These are phyloP conservation scores for Penicillium paxilli DNA, from an alignment of 495 filamentous ascomycete genomes.

Conservation along the genomic window DNA sequence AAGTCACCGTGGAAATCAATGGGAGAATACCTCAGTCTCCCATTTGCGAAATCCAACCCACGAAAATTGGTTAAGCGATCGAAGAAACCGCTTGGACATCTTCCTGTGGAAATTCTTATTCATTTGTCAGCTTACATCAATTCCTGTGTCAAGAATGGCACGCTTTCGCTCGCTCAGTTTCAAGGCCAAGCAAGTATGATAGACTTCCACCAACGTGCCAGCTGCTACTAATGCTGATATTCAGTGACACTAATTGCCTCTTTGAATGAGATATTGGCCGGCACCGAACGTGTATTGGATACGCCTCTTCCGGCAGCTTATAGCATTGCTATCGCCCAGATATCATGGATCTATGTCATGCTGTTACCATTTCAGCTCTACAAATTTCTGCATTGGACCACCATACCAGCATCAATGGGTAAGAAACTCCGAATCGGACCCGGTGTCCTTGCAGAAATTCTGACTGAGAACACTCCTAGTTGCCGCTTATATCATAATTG, in stretches of 20 bases:
- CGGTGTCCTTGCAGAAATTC: background rate
- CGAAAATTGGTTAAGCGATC: conserved; percentile 69
- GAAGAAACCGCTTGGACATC: conserved; percentile 65
- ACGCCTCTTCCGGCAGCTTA: conserved; percentile 88
- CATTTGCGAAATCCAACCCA: conserved; percentile 71
- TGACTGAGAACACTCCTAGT: conserved; percentile 16
- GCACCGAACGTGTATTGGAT: conserved; percentile 78
- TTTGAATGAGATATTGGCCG: conserved; percentile 74
- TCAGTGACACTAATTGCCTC: conserved; percentile 39
- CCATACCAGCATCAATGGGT: conserved; percentile 76
- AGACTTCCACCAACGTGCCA: background rate
- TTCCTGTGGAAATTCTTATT: conserved; percentile 75
- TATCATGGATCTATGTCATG: conserved; percentile 84
- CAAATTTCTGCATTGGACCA: conserved; percentile 62
- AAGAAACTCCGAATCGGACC: background rate
- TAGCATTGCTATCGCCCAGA: conserved; percentile 81
- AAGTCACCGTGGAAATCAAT: conserved; percentile 60
- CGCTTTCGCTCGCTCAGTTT: conserved; percentile 48
- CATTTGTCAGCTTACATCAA: conserved; percentile 69
- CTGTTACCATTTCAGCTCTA: conserved; percentile 83
- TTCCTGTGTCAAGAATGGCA: conserved; percentile 52
- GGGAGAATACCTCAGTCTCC: conserved; percentile 70
- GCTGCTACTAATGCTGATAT: background rate
- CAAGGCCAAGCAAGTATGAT: conserved; percentile 46
- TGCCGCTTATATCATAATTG: conserved; percentile 86